Conservation (phyloP, 2,329 filamentous ascomycete genomes). For the Knoxdaviesia proteae region DNA sequence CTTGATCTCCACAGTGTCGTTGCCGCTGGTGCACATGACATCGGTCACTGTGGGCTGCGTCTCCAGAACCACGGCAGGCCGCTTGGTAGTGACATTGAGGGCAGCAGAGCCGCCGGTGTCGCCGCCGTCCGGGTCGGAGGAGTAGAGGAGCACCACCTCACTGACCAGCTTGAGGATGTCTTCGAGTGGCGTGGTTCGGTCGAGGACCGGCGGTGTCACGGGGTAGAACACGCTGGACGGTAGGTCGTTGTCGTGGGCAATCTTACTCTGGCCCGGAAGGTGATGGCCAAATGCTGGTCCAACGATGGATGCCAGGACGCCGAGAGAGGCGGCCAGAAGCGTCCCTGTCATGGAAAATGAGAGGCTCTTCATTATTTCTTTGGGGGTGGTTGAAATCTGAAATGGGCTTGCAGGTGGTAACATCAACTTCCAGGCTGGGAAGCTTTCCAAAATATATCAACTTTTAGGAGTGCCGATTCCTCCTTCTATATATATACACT, state of each 20-base stretch:
- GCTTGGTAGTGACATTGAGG: slow-evolving; percentile 2
- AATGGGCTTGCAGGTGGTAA: too few relatives aligned
- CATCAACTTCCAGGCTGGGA: too few relatives aligned
- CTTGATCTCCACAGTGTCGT: background rate
- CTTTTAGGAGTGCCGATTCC: too few relatives aligned
- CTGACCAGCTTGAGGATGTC: background rate
- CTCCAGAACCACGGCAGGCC: slow-evolving; percentile 1
- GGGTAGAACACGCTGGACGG: background rate
- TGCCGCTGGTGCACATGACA: background rate
- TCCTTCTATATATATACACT: too few relatives aligned
- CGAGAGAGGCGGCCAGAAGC: too few relatives aligned
- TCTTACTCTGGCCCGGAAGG: background rate
- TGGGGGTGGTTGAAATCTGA: too few relatives aligned
- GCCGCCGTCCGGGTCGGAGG: background rate
- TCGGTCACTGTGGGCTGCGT: background rate
- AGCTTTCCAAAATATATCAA: too few relatives aligned
- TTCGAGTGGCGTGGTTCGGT: background rate
- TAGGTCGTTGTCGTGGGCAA: background rate
- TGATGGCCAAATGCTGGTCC: too few relatives aligned
- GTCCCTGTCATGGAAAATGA: too few relatives aligned
- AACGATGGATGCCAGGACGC: too few relatives aligned
- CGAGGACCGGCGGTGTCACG: background rate
- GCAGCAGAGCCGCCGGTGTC: background rate
- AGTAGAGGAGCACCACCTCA: background rate
- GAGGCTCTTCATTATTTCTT: too few relatives aligned